Percentiles rank a stretch among this genome's conserved stretches.
These are phyloP conservation scores for Anthracocystis setariae DNA, from an alignment of 1,284 basidiomycete species.

Conservation along the genomic window DNA sequence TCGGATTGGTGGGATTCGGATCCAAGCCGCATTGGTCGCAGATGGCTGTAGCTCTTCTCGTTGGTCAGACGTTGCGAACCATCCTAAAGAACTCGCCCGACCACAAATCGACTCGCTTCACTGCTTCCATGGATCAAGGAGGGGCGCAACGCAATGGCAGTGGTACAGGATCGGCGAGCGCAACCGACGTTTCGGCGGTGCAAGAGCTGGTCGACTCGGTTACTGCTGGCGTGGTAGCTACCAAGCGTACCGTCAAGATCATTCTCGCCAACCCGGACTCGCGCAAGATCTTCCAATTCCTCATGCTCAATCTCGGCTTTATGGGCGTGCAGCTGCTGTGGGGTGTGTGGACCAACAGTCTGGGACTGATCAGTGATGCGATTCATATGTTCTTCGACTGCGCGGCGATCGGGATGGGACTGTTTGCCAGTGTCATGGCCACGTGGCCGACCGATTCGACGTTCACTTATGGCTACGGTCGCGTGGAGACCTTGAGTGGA, in stretches of 20 bases:
- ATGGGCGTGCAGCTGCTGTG: constrained; percentile 76
- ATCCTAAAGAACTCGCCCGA: constrained; percentile 62
- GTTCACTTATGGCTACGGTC: constrained; percentile 95
- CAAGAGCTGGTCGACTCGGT: constrained; percentile 41
- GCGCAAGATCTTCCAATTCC: constrained; percentile 94
- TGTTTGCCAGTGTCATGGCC: constrained; percentile 96
- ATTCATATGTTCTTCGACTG: constrained; percentile 99
- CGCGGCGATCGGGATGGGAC: constrained; percentile 92
- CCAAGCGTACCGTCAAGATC: constrained; percentile 74
- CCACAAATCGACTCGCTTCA: constrained; percentile 49
- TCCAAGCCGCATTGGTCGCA: constrained; percentile 42
- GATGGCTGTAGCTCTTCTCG: constrained; percentile 38
- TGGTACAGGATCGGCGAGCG: constrained; percentile 2
- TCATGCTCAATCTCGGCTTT: constrained; percentile 91
- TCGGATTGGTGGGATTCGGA: constrained; percentile 62
- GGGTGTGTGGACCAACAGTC: constrained; percentile 95
- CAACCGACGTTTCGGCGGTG: constrained; percentile 43
- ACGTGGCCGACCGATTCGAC: constrained; percentile 93
- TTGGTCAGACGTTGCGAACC: constrained; percentile 55
- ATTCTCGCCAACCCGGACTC: constrained; percentile 91
- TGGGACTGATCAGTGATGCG: constrained; percentile 96
- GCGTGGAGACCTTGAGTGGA: constrained; percentile 98
- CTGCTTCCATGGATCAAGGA: constrained; percentile 15
- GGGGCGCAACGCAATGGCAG: not conserved
- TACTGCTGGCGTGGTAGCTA: constrained; percentile 30